phyloP scores from a whole-genome alignment of 768 basidiomycete genomes.

The Phallus indusiatus region DNA sequence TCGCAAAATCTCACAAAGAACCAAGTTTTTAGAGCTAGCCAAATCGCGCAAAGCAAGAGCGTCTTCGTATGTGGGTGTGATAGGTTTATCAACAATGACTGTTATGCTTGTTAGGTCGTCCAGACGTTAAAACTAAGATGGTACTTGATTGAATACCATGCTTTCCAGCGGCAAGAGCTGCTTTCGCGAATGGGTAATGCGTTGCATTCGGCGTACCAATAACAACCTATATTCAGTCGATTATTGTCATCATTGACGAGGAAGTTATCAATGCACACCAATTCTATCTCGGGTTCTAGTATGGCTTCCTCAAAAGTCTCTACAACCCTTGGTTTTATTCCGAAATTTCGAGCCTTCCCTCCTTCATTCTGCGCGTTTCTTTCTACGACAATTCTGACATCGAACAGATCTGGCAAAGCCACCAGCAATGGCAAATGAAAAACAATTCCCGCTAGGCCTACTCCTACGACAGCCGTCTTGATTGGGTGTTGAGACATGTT shows the following conservation, averaged over 20 bases:
- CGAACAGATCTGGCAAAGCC: constrained; percentile 60
- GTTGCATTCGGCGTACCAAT: constrained; percentile 68
- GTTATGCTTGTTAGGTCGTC: background rate
- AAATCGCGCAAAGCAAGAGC: constrained; percentile 51
- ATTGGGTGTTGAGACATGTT: constrained; percentile 35
- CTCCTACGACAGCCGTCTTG: constrained; percentile 62
- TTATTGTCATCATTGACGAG: background rate
- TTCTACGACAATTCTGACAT: constrained; percentile 65
- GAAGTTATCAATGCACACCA: constrained; percentile 23
- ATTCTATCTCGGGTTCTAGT: constrained; percentile 53
- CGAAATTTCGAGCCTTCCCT: constrained; percentile 61
- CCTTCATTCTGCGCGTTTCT: constrained; percentile 52
- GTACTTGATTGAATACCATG: constrained; percentile 38
- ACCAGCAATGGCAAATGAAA: constrained; percentile 79
- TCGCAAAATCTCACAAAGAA: constrained; percentile 33
- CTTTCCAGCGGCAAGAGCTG: constrained; percentile 57
- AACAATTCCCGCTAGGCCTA: constrained; percentile 65
- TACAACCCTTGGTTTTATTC: constrained; percentile 45
- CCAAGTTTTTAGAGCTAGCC: constrained; percentile 47
- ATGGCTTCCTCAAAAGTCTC: constrained; percentile 51
- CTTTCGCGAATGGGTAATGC: constrained; percentile 58
- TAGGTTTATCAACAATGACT: constrained; percentile 79
- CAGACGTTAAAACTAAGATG: background rate
- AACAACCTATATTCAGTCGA: constrained; percentile 23
- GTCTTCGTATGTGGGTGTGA: constrained; percentile 50